Percentiles rank a stretch among this genome's conserved stretches.
Conservation (phyloP, 2,329 filamentous ascomycete species). For the Phialophora macrospora region DNA sequence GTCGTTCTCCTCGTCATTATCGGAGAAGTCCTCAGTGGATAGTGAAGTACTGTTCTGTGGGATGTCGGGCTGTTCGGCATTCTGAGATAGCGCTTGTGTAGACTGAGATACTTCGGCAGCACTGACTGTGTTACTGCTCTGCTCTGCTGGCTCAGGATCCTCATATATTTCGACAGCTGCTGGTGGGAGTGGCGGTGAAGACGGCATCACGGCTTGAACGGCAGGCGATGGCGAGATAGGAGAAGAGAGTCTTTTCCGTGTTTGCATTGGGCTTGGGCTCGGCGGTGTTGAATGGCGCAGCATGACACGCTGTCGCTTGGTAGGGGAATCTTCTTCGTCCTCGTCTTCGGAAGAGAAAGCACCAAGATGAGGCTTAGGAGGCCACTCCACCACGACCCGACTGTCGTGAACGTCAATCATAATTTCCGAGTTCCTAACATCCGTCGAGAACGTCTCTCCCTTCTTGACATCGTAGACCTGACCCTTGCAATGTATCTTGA, state of each 20-base stretch:
- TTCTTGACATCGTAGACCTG: constrained; percentile 84
- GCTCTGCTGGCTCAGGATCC: constrained; percentile 54
- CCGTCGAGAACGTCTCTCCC: constrained; percentile 86
- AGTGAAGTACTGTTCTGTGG: constrained; percentile 24
- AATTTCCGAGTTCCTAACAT: constrained; percentile 84
- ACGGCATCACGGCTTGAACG: constrained; percentile 52
- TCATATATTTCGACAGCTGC: constrained; percentile 69
- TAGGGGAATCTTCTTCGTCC: constrained; percentile 56
- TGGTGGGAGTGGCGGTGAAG: constrained; percentile 44
- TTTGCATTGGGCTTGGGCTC: constrained; percentile 59
- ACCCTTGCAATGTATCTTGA: constrained; percentile 89
- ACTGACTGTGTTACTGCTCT: constrained; percentile 16
- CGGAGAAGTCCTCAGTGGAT: constrained; percentile 62
- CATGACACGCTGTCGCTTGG: constrained; percentile 51
- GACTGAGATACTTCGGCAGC: constrained; percentile 22
- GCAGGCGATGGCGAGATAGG: constrained; percentile 75
- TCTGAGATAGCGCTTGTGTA: constrained; percentile 45
- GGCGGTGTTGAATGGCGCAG: constrained; percentile 41
- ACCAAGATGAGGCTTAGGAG: constrained; percentile 56
- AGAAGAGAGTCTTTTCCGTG: constrained; percentile 68
- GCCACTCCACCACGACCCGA: constrained; percentile 88
- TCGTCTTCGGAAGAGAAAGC: constrained; percentile 44
- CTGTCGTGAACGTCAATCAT: constrained; percentile 95
- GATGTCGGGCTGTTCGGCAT: constrained; percentile 31
- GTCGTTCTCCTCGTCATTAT: constrained; percentile 92